Evolutionary conservation across 2,329 filamentous ascomycete genomes (phyloP).

Genomic region (Neodidymelliopsis sp.): DNA sequence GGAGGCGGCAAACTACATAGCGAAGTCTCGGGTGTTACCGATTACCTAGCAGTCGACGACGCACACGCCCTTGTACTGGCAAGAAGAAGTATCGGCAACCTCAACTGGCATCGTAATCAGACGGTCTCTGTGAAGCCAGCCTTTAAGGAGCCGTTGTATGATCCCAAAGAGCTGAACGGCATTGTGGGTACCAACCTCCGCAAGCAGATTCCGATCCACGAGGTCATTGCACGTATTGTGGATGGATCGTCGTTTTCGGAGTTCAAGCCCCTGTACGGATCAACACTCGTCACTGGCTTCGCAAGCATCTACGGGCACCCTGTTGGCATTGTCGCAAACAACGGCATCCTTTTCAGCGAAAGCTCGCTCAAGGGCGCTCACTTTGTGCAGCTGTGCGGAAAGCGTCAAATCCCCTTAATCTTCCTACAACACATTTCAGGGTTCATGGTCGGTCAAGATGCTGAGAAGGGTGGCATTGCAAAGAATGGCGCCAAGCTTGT

Average conservation of each 20-base stretch:
- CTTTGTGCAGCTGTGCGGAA: constrained; percentile 93
- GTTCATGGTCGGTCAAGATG: constrained; percentile 96
- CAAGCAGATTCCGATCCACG: constrained; percentile 82
- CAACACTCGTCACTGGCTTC: constrained; percentile 88
- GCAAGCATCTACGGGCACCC: constrained; percentile 87
- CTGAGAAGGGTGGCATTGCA: constrained; percentile 92
- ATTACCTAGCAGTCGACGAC: constrained; percentile 94
- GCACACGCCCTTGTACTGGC: constrained; percentile 89
- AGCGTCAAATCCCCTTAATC: constrained; percentile 86
- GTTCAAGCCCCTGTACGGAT: constrained; percentile 92
- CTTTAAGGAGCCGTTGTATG: constrained; percentile 80
- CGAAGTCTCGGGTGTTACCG: constrained; percentile 89
- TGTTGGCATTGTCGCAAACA: constrained; percentile 94
- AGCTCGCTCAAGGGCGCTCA: constrained; percentile 93
- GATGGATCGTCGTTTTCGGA: constrained; percentile 90
- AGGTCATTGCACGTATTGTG: constrained; percentile 91
- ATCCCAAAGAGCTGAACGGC: constrained; percentile 80
- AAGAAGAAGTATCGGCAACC: constrained; percentile 81
- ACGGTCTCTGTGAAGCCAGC: constrained; percentile 42
- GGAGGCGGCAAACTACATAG: constrained; percentile 91
- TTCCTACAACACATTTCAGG: constrained; percentile 97
- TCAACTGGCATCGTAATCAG: constrained; percentile 78
- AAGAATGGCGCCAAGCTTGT: constrained; percentile 98
- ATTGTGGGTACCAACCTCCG: constrained; percentile 91
- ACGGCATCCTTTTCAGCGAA: constrained; percentile 91